These are phyloP conservation scores for Stentor roeselii DNA, from an alignment of 73 alveolate genomes.

Conservation along the genomic window DNA sequence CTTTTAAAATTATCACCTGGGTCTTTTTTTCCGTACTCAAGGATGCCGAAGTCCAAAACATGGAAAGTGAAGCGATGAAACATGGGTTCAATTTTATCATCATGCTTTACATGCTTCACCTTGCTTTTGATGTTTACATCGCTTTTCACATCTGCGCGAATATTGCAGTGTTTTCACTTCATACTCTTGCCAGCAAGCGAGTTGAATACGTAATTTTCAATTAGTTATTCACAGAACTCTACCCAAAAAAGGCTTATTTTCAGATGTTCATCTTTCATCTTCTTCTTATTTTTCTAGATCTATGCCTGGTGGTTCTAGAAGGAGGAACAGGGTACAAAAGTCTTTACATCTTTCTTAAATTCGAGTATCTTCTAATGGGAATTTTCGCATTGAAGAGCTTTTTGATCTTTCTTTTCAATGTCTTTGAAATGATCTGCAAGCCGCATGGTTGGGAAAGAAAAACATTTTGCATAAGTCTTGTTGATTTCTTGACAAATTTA, in stretches of 20 bases:
- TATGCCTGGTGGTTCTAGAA: not conserved
- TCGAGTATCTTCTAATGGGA: slow-evolving; percentile 10
- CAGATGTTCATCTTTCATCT: not conserved
- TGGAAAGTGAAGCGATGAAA: slow-evolving; percentile 14
- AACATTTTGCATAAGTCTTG: not conserved
- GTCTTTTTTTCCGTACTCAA: not conserved
- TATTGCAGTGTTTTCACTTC: not conserved
- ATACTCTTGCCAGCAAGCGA: slow-evolving; percentile 9
- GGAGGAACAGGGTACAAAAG: not conserved
- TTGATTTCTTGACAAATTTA: not conserved
- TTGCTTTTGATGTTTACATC: not conserved
- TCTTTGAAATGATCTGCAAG: not conserved
- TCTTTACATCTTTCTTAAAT: not conserved
- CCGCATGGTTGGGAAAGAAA: slow-evolving; percentile 15
- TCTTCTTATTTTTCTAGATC: not conserved
- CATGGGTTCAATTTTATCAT: slow-evolving; percentile 13
- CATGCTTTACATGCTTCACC: not conserved
- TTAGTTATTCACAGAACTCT: not conserved
- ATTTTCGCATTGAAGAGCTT: not conserved
- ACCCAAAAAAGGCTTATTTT: not conserved
- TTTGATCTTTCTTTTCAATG: not conserved
- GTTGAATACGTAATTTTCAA: slow-evolving; percentile 18
- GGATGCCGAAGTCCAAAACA: not conserved
- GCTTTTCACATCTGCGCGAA: not conserved
- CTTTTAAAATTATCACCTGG: not conserved